Conservation (phyloP, 495 filamentous ascomycete genomes). For the Talaromyces borbonicus region DNA sequence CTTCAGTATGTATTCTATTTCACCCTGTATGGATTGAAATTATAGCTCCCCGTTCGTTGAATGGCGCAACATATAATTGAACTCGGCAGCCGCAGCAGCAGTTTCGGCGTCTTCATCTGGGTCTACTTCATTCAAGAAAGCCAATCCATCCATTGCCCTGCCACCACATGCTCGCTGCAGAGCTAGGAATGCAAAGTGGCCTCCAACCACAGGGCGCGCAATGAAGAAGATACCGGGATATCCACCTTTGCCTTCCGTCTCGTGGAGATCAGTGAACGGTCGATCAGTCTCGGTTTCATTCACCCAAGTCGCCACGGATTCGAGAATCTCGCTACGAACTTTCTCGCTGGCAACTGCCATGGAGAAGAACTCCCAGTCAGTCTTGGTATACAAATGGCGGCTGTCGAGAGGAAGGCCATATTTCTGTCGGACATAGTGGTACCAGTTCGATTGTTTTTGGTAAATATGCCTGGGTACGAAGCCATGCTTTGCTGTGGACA, state of each 20-base stretch:
- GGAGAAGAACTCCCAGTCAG: constrained; percentile 87
- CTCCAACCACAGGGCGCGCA: constrained; percentile 78
- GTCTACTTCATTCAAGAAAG: constrained; percentile 46
- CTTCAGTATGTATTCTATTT: background rate
- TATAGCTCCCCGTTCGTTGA: constrained; percentile 6
- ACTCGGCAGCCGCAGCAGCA: constrained; percentile 1
- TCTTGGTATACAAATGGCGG: constrained; percentile 83
- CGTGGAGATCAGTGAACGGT: constrained; percentile 77
- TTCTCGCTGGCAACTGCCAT: constrained; percentile 62
- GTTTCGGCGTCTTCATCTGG: constrained; percentile 1
- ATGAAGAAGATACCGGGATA: constrained; percentile 65
- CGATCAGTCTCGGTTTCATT: constrained; percentile 73
- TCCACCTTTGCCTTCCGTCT: constrained; percentile 60
- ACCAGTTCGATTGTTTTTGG: constrained; percentile 76
- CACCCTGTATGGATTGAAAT: background rate
- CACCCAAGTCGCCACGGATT: constrained; percentile 73
- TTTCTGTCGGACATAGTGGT: constrained; percentile 66
- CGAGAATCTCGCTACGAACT: constrained; percentile 62
- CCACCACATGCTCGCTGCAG: constrained; percentile 68
- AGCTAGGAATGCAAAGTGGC: constrained; percentile 78
- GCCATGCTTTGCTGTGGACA: constrained; percentile 25
- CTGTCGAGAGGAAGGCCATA: constrained; percentile 84
- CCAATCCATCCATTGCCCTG: constrained; percentile 51
- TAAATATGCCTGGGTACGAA: constrained; percentile 70
- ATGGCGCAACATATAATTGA: background rate